Percentiles rank a stretch among this genome's conserved stretches.
Evolutionary conservation across 2,329 filamentous ascomycete genomes (phyloP).

Genomic region (Alternaria sp.): DNA sequence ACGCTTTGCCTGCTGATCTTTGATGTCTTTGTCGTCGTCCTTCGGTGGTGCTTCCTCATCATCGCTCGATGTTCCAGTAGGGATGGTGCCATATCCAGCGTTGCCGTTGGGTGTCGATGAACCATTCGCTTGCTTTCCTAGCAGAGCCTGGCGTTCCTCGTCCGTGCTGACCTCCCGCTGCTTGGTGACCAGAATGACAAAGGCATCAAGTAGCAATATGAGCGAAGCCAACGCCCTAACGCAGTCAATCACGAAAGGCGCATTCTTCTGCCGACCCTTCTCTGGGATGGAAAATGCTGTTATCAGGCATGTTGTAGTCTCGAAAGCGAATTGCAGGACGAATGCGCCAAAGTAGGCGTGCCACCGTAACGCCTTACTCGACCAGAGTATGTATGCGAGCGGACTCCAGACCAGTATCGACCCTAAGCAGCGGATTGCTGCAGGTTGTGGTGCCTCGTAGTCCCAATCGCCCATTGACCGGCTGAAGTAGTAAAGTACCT

Average conservation of each 20-base stretch:
- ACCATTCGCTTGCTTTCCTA: slow-evolving; percentile 54
- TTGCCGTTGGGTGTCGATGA: slow-evolving; percentile 48
- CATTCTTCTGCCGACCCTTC: slow-evolving; percentile 20
- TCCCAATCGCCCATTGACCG: slow-evolving; percentile 34
- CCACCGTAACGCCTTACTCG: slow-evolving; percentile 35
- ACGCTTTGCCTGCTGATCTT: slow-evolving; percentile 61
- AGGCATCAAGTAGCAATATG: slow-evolving; percentile 34
- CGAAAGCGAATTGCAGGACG: slow-evolving; percentile 39
- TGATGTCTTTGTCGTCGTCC: slow-evolving; percentile 62
- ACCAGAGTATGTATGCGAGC: slow-evolving; percentile 31
- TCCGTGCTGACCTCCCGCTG: slow-evolving; percentile 51
- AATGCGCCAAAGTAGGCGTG: slow-evolving; percentile 45
- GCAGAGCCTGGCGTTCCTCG: slow-evolving; percentile 65
- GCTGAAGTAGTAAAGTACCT: slow-evolving; percentile 44
- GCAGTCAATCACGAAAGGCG: slow-evolving; percentile 31
- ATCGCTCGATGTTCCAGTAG: slow-evolving; percentile 17
- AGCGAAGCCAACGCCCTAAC: slow-evolving; percentile 32
- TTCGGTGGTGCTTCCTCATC: slow-evolving; percentile 57
- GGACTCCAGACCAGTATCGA: slow-evolving; percentile 44
- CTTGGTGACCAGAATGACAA: slow-evolving; percentile 35
- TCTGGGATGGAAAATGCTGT: slow-evolving; percentile 23
- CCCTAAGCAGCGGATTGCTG: slow-evolving; percentile 42
- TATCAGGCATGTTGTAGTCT: slow-evolving; percentile 38
- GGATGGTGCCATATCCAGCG: slow-evolving; percentile 43
- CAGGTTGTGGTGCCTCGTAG: slow-evolving; percentile 41